Conservation (phyloP, 1,139 yeast species). For the Scheffersomyces cryptocercus region DNA sequence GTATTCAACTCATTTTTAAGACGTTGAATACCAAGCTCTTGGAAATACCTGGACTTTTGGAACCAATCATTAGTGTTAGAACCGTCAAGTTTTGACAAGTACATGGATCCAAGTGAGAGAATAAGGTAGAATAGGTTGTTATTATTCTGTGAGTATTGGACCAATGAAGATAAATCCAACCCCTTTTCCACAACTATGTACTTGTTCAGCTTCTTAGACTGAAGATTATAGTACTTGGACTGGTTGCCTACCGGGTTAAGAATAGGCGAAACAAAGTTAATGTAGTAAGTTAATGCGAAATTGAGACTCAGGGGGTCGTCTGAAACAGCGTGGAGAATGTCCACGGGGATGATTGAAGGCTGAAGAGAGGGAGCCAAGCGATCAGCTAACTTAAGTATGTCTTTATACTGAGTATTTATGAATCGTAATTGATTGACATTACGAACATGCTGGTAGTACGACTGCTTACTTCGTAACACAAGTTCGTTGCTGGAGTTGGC, state of each 20-base stretch:
- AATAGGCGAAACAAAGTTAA: conserved; percentile 28
- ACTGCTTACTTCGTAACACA: conserved; percentile 10
- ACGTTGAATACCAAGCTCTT: conserved; percentile 16
- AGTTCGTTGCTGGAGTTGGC: conserved; percentile 6
- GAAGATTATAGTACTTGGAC: conserved; percentile 14
- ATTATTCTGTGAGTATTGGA: conserved; percentile 26
- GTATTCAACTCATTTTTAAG: not conserved
- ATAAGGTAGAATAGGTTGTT: conserved; percentile 26
- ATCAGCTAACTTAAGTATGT: conserved; percentile 11
- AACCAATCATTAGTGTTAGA: conserved; percentile 17
- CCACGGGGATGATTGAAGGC: conserved; percentile 22
- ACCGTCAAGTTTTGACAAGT: conserved; percentile 20
- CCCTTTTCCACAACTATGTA: conserved; percentile 24
- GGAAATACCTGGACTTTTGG: conserved; percentile 17
- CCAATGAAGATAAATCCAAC: conserved; percentile 21
- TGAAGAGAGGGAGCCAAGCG: conserved; percentile 7
- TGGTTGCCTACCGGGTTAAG: conserved; percentile 25
- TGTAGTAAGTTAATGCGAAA: conserved; percentile 28
- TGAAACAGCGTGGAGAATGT: conserved; percentile 13
- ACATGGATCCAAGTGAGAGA: conserved; percentile 27
- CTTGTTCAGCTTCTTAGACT: conserved; percentile 7
- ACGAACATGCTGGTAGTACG: conserved; percentile 15
- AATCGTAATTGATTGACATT: conserved; percentile 17
- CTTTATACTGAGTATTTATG: conserved; percentile 18
- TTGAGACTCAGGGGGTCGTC: conserved; percentile 17